Evolutionary conservation across 768 basidiomycete genomes (phyloP).

Genomic region (Termitomyces sp.): DNA sequence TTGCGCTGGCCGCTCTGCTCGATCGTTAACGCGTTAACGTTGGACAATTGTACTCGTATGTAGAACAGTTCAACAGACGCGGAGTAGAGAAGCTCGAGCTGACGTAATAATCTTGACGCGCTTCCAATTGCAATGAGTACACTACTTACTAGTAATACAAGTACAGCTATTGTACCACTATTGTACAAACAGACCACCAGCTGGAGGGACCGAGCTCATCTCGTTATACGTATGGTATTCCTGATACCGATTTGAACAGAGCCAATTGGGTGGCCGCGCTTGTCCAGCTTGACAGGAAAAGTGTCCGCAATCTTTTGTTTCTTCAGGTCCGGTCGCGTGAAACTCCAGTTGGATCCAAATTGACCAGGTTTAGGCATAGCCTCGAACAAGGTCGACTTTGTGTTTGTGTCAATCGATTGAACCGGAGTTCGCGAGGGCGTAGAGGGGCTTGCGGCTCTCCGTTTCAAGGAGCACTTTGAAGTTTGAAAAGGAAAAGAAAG

Average conservation of each 20-base stretch:
- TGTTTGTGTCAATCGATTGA: not conserved
- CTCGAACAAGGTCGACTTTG: slow-evolving; percentile 25
- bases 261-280: slow-evolving; percentile 32
- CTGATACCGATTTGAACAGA: slow-evolving; percentile 41
- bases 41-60: too few species aligned
- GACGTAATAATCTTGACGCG: slow-evolving; percentile 9
- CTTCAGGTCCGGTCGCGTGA: slow-evolving; percentile 14
- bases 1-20: slow-evolving; percentile 15
- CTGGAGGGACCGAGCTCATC: not conserved
- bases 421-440: not conserved
- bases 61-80: not conserved
- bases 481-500: not conserved
- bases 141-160: too few species aligned
- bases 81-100: not conserved
- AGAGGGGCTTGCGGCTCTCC: not conserved
- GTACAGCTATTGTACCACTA: not conserved
- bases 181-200: not conserved
- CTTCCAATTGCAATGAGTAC: too few species aligned
- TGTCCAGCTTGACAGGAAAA: slow-evolving; percentile 40
- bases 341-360: slow-evolving; percentile 38
- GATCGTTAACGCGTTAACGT: not conserved
- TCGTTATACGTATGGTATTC: slow-evolving; percentile 15
- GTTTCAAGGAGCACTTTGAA: slow-evolving; percentile 1
- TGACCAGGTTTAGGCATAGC: slow-evolving; percentile 35
- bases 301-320: slow-evolving; percentile 15